Evolutionary conservation across 768 basidiomycete species (phyloP).

Genomic region (Kwoniella botswanensis): DNA sequence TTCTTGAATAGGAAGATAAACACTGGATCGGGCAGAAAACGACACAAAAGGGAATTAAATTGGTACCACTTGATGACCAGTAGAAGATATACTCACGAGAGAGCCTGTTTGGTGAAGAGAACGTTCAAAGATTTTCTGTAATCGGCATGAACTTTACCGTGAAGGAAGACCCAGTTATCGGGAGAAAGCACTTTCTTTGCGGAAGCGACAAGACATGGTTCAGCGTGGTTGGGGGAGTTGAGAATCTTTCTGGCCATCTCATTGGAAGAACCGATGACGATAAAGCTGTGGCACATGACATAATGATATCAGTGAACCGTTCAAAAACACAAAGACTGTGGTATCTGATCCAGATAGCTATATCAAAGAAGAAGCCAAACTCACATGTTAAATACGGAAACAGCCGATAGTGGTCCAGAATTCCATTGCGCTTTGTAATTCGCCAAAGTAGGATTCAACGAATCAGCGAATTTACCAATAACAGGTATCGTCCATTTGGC

Average conservation of each 20-base stretch:
- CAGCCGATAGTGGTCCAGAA: conserved; percentile 80
- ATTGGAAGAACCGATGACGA: conserved; percentile 96
- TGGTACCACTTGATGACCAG: too few relatives aligned
- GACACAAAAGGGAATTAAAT: too few relatives aligned
- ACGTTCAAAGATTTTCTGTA: conserved; percentile 89
- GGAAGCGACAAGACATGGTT: conserved; percentile 90
- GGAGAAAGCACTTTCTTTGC: conserved; percentile 83
- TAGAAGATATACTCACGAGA: conserved; percentile 65
- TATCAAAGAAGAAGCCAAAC: conserved; percentile 42
- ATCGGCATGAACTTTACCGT: conserved; percentile 87
- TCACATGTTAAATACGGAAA: conserved; percentile 98
- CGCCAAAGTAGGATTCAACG: conserved; percentile 87
- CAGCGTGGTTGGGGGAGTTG: conserved; percentile 88
- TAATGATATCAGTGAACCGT: too few relatives aligned
- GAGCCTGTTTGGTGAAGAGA: conserved; percentile 91
- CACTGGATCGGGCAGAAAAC: conserved; percentile 60
- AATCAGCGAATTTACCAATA: conserved; percentile 95
- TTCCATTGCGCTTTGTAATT: conserved; percentile 92
- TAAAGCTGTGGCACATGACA: conserved; percentile 70
- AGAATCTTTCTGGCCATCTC: conserved; percentile 92
- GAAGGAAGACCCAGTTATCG: conserved; percentile 98
- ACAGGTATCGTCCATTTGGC: conserved; percentile 92
- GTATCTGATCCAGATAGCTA: background rate
- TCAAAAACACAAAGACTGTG: too few relatives aligned
- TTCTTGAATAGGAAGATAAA: conserved; percentile 86